Evolutionary conservation across 1,284 basidiomycete species (phyloP).

Genomic region (Flammula alnicola): DNA sequence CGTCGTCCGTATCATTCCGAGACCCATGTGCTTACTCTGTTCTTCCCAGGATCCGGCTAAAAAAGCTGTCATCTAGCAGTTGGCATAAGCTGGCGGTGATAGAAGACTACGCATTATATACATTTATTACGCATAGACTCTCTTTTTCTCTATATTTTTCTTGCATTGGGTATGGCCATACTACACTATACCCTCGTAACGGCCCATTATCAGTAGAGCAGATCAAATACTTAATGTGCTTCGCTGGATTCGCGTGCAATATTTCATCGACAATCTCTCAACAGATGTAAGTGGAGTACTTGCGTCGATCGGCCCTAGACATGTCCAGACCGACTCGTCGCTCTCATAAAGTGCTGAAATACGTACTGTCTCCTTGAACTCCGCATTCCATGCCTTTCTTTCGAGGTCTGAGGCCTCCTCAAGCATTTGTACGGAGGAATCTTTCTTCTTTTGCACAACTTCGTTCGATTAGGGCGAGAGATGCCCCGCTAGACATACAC

Average conservation of each 20-base stretch:
- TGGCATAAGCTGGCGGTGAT: constrained; percentile 21
- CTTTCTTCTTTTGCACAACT: constrained; percentile 23
- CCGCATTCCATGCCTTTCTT: constrained; percentile 22
- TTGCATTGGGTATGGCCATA: constrained; percentile 38
- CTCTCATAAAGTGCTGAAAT: no score
- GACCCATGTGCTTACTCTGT: constrained; percentile 11
- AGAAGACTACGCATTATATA: constrained; percentile 32
- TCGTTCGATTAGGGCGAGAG: constrained; percentile 23
- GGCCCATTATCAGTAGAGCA: constrained; percentile 31
- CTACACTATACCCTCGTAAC: constrained; percentile 44
- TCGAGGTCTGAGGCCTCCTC: constrained; percentile 8
- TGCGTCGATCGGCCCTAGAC: no score
- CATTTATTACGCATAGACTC: constrained; percentile 42
- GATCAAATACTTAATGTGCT: constrained; percentile 29
- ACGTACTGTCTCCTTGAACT: no score
- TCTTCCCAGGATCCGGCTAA: constrained; percentile 48
- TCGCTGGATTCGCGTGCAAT: constrained; percentile 19
- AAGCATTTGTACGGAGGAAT: constrained; percentile 17
- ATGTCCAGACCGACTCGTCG: no score
- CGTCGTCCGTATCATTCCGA: neutral
- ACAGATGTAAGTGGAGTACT: no score
- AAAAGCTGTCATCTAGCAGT: constrained; percentile 26
- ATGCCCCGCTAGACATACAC: constrained; percentile 66
- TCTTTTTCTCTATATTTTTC: constrained; percentile 34
- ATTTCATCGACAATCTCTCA: no score